These are phyloP conservation scores for Paramecium sonneborni DNA, from an alignment of 73 alveolate species.

Conservation along the genomic window DNA sequence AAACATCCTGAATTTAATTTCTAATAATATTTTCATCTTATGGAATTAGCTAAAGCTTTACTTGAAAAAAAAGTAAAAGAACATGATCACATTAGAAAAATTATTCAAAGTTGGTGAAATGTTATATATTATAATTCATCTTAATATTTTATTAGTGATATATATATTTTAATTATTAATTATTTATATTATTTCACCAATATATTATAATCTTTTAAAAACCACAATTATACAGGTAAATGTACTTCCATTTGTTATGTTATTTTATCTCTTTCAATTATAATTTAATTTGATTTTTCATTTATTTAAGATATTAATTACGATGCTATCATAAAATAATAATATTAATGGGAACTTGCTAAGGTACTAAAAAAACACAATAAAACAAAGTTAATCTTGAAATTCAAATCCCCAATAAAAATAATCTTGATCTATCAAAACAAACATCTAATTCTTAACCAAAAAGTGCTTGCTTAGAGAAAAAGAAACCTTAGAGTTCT, in stretches of 20 bases:
- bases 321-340: background rate
- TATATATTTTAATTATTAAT: background rate
- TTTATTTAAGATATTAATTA: background rate
- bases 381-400: background rate
- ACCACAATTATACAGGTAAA: too few species aligned
- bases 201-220: too few species aligned
- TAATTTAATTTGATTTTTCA: background rate
- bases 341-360: background rate
- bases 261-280: background rate
- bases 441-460: background rate
- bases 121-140: background rate
- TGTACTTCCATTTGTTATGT: background rate
- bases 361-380: background rate
- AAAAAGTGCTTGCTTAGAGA: background rate
- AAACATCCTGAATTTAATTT: conserved; percentile 2
- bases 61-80: conserved; percentile 31
- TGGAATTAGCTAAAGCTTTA: conserved; percentile 6
- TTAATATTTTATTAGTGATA: background rate
- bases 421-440: background rate
- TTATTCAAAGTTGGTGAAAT: conserved; percentile 33
- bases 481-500: background rate
- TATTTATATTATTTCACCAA: too few species aligned
- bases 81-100: conserved; percentile 39
- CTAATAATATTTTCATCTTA: background rate
- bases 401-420: background rate